Evolutionary conservation across 352 stramenopile genomes (phyloP).

Genomic region (Pythium graminicola): DNA sequence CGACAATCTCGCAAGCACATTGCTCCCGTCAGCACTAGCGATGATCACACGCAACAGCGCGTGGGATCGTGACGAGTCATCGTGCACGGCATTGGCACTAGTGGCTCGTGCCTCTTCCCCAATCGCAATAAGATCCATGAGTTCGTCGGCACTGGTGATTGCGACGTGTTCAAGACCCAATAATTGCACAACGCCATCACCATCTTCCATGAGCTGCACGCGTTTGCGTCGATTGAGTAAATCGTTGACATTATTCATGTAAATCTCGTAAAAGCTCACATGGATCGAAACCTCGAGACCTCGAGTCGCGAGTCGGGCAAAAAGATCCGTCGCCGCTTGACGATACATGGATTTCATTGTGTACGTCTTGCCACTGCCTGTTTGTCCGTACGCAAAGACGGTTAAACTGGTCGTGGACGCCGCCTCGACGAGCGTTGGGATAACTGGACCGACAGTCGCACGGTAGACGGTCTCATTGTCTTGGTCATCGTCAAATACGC

Average conservation of each 20-base stretch:
- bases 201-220: slow-evolving; percentile 92
- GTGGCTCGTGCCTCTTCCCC: slow-evolving; percentile 89
- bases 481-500: slow-evolving; percentile 89
- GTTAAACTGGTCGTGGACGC: slow-evolving; percentile 53
- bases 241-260: slow-evolving; percentile 94
- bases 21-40: slow-evolving; percentile 14
- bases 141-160: slow-evolving; percentile 67
- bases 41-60: slow-evolving; percentile 87
- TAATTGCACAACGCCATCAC: slow-evolving; percentile 88
- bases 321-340: slow-evolving; percentile 53
- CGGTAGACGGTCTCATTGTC: slow-evolving; percentile 91
- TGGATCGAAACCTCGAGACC: slow-evolving; percentile 51
- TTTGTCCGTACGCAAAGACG: slow-evolving; percentile 98
- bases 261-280: slow-evolving; percentile 96
- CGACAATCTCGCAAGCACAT: slow-evolving; percentile 38
- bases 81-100: slow-evolving; percentile 93
- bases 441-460: slow-evolving; percentile 43
- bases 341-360: slow-evolving; percentile 88
- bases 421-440: slow-evolving; percentile 38
- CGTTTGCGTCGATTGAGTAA: slow-evolving; percentile 84
- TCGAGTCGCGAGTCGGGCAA: slow-evolving; percentile 30
- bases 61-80: slow-evolving; percentile 90
- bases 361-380: slow-evolving; percentile 90
- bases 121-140: slow-evolving; percentile 86
- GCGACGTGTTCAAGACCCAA: slow-evolving; percentile 86